phyloP scores from a whole-genome alignment of 805 yeast species.

The Candida pseudofarinosa region DNA sequence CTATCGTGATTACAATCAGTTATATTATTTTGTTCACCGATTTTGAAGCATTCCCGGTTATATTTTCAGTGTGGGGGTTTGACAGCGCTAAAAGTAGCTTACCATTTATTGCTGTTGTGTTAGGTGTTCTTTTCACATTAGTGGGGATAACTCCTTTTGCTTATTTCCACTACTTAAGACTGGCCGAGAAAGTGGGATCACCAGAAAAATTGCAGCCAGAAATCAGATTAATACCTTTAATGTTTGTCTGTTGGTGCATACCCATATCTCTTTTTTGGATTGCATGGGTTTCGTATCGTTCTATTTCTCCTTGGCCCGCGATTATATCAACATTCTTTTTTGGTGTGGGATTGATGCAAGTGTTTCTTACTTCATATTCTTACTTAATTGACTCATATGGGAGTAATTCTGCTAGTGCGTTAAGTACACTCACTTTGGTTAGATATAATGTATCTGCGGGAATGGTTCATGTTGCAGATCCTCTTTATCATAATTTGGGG shows the following conservation, averaged over 20 bases:
- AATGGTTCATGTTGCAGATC: neutral
- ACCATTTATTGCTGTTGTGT: constrained; percentile 47
- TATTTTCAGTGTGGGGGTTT: constrained; percentile 47
- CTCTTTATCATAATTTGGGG: neutral
- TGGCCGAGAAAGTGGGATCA: neutral
- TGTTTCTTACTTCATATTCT: neutral
- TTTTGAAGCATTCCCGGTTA: constrained; percentile 31
- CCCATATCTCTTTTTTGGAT: constrained; percentile 1
- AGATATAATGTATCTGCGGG: neutral
- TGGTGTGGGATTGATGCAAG: neutral
- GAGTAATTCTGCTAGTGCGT: neutral
- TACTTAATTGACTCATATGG: neutral
- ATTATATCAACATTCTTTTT: neutral
- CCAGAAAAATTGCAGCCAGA: neutral
- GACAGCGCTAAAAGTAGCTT: constrained; percentile 52
- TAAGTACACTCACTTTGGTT: neutral
- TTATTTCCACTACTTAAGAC: constrained; percentile 51
- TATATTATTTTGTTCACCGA: constrained; percentile 27
- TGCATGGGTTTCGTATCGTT: constrained; percentile 1
- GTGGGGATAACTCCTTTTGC: constrained; percentile 48
- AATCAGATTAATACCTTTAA: neutral
- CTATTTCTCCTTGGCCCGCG: neutral
- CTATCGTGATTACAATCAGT: constrained; percentile 8
- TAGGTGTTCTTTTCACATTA: constrained; percentile 70
- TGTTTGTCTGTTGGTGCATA: neutral